A percentile compares a stretch with the other conserved stretches of the same genome.
Conservation (phyloP, 2,329 filamentous ascomycete genomes). For the Sclerotinia trifoliorum region DNA sequence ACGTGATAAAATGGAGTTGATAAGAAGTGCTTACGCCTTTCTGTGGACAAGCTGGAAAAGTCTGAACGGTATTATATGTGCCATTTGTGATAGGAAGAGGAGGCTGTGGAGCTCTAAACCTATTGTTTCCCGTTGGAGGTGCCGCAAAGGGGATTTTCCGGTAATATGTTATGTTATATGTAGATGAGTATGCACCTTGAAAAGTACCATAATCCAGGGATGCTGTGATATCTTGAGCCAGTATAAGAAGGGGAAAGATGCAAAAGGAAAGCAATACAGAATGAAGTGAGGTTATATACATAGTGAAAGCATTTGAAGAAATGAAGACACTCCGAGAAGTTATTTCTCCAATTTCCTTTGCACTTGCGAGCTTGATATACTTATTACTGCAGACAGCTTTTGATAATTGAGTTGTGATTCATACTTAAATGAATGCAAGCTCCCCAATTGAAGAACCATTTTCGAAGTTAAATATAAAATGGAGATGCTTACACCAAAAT, state of each 20-base stretch:
- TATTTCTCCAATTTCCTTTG: slow-evolving; percentile 12
- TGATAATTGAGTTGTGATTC: not conserved
- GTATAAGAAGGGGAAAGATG: slow-evolving; percentile 11
- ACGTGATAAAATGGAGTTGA: no score
- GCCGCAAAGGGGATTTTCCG: slow-evolving; percentile 61
- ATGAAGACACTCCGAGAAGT: not conserved
- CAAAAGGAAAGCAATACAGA: not conserved
- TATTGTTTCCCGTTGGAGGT: slow-evolving; percentile 55
- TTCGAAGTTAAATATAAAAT: not conserved
- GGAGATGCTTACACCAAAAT: slow-evolving; percentile 4
- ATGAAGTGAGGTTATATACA: not conserved
- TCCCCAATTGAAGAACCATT: not conserved
- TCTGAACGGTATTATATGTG: slow-evolving; percentile 54
- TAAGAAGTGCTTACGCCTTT: slow-evolving; percentile 44
- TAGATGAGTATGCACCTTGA: slow-evolving; percentile 49
- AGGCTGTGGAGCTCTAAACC: slow-evolving; percentile 61
- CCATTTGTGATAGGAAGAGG: slow-evolving; percentile 48
- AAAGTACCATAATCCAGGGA: slow-evolving; percentile 52
- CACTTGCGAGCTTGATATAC: slow-evolving; percentile 1
- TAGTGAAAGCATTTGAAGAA: not conserved
- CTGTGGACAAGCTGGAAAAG: slow-evolving; percentile 59
- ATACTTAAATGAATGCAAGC: slow-evolving; percentile 5
- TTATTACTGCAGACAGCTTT: not conserved
- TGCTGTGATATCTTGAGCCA: slow-evolving; percentile 41
- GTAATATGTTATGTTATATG: slow-evolving; percentile 59